phyloP scores from a whole-genome alignment of 371 early-diverging fungal species.

The Capillidium heterosporum region DNA sequence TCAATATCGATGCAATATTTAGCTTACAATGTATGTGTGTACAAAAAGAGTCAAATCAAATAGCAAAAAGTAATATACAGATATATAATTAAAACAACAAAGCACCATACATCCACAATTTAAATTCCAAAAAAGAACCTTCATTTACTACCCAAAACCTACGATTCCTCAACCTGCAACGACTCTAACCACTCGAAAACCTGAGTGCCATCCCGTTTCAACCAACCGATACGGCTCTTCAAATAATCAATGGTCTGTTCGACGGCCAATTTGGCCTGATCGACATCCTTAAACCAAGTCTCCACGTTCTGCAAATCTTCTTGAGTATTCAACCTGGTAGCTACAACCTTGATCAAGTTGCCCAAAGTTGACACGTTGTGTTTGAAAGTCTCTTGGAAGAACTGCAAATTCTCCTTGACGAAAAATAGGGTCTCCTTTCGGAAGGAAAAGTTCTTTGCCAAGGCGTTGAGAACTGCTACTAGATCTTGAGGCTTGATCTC shows the following conservation, averaged over 20 bases:
- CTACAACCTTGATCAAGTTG: conserved; percentile 38
- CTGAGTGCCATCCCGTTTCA: conserved; percentile 45
- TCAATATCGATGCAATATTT: too few relatives aligned
- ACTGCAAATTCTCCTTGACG: conserved; percentile 49
- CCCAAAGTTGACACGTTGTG: conserved; percentile 58
- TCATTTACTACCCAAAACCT: too few relatives aligned
- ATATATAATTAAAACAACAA: too few relatives aligned
- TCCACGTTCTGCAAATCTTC: conserved; percentile 47
- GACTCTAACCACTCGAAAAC: conserved; percentile 47
- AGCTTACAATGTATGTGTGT: too few relatives aligned
- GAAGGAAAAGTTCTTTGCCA: conserved; percentile 35
- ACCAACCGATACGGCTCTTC: conserved; percentile 55
- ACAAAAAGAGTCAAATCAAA: too few relatives aligned
- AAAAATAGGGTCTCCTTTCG: conserved; percentile 61
- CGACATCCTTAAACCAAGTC: conserved; percentile 50
- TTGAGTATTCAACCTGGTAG: conserved; percentile 43
- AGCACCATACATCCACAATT: too few relatives aligned
- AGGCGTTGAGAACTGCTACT: conserved; percentile 37
- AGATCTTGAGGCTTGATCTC: conserved; percentile 42
- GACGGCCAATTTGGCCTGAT: conserved; percentile 50
- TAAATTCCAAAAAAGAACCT: too few relatives aligned
- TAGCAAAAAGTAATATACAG: too few relatives aligned
- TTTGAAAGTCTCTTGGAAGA: conserved; percentile 42
- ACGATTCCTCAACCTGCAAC: too few relatives aligned
- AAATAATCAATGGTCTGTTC: conserved; percentile 78